Percentiles rank a stretch among this genome's conserved stretches.
Evolutionary conservation across 2,329 filamentous ascomycete genomes (phyloP).

Genomic region (Fusarium armeniacum): DNA sequence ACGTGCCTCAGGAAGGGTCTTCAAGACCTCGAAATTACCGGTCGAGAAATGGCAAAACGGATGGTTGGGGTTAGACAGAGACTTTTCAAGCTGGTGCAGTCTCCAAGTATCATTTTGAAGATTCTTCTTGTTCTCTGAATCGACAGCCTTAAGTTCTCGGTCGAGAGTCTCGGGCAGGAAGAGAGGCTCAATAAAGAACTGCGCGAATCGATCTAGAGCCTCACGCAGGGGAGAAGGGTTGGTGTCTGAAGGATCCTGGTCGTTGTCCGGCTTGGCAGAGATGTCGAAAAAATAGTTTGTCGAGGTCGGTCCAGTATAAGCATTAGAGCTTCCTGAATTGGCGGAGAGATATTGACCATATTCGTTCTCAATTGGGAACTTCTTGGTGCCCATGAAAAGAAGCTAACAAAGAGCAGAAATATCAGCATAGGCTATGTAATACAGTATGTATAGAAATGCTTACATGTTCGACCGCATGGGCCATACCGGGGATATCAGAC

Average conservation of each 20-base stretch:
- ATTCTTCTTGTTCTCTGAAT: conserved; percentile 98
- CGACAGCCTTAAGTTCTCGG: conserved; percentile 87
- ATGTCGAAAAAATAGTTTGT: conserved; percentile 99
- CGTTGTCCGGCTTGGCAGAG: conserved; percentile 79
- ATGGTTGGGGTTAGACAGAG: conserved; percentile 87
- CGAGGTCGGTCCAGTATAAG: conserved; percentile 91
- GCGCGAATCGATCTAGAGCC: conserved; percentile 89
- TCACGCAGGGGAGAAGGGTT: conserved; percentile 78
- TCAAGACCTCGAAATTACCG: conserved; percentile 87
- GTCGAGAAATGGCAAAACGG: conserved; percentile 94
- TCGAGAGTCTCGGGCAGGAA: conserved; percentile 89
- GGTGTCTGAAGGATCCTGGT: conserved; percentile 66
- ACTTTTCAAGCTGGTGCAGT: conserved; percentile 88
- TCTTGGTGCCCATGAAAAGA: conserved; percentile 98
- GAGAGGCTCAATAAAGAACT: conserved; percentile 91
- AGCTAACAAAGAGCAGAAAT: conserved; percentile 61
- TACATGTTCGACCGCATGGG: conserved; percentile 94
- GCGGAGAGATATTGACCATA: conserved; percentile 94
- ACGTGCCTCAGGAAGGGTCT: conserved; percentile 81
- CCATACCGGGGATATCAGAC: conserved; percentile 91
- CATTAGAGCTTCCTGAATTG: conserved; percentile 93
- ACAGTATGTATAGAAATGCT: conserved; percentile 41
- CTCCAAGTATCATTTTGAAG: conserved; percentile 92
- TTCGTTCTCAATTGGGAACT: conserved; percentile 95
- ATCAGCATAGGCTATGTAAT: conserved; percentile 31